Percentiles rank a stretch among this genome's conserved stretches.
phyloP scores from a whole-genome alignment of 495 filamentous ascomycete species.

The Bathelium albidoporum region DNA sequence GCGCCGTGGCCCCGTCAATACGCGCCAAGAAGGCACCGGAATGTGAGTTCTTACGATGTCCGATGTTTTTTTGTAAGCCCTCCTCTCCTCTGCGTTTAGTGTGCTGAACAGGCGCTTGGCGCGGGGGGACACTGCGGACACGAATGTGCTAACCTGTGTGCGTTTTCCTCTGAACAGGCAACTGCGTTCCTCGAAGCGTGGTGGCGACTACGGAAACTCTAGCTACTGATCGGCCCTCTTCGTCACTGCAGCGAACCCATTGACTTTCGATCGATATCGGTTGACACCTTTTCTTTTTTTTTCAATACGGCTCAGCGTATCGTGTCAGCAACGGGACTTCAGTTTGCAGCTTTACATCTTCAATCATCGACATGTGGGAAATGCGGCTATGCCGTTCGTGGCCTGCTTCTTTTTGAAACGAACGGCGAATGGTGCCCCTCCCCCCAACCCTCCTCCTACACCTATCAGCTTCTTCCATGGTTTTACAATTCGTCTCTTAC shows the following conservation, averaged over 20 bases:
- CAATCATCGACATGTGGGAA: conserved; percentile 17
- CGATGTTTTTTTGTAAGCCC: conserved; percentile 92
- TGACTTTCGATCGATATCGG: conserved; percentile 19
- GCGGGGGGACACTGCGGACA: conserved; percentile 52
- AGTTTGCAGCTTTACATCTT: background rate
- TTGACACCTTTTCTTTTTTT: conserved; percentile 19
- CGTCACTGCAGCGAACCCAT: conserved; percentile 14
- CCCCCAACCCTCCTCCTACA: background rate
- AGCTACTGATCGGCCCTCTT: conserved; percentile 26
- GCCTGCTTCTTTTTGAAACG: background rate
- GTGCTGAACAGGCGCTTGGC: conserved; percentile 63
- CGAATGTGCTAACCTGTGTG: conserved; percentile 22
- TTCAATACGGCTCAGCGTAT: conserved; percentile 14
- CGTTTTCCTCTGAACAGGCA: conserved; percentile 26
- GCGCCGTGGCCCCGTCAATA: conserved; percentile 29
- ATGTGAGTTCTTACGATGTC: conserved; percentile 87
- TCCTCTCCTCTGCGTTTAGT: conserved; percentile 79
- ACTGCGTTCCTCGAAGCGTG: conserved; percentile 35
- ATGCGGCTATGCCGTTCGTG: conserved; percentile 25
- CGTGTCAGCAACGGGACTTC: conserved; percentile 2
- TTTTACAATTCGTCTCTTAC: background rate
- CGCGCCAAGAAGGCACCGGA: conserved; percentile 69
- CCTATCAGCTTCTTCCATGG: conserved; percentile 9
- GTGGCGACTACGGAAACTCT: conserved; percentile 24
- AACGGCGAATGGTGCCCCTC: background rate